phyloP scores from a whole-genome alignment of 345 rosid genomes.

The Eucalyptus paniculata region DNA sequence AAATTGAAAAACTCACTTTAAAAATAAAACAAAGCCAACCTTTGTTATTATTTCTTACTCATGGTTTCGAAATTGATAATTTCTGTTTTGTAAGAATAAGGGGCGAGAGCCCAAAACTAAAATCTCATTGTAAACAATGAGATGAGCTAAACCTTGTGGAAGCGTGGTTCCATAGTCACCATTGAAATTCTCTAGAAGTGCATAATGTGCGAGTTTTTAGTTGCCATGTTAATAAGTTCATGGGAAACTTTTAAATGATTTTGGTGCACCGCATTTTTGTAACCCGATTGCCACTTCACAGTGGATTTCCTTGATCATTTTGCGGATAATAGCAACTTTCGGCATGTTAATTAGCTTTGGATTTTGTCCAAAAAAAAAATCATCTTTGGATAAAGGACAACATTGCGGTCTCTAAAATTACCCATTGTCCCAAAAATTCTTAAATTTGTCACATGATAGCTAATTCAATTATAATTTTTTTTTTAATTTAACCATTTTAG shows the following conservation, averaged over 20 bases:
- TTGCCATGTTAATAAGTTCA: not conserved
- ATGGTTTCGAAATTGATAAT: not conserved
- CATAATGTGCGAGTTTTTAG: not conserved
- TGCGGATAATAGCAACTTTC: not conserved
- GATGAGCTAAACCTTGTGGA: not conserved
- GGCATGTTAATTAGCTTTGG: not conserved
- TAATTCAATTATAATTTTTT: not conserved
- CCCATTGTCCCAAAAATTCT: not conserved
- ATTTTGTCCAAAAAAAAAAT: not conserved
- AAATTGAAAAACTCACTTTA: not conserved
- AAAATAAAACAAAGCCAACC: not conserved
- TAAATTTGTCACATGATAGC: accelerated
- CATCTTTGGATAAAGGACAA: not conserved
- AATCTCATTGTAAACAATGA: not conserved
- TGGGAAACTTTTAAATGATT: not conserved
- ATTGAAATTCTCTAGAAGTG: not conserved
- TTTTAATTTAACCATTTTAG: not conserved
- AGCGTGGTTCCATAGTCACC: not conserved
- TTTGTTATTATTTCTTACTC: not conserved
- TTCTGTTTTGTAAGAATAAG: not conserved
- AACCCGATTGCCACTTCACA: not conserved
- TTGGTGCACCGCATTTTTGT: not conserved
- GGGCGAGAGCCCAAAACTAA: not conserved
- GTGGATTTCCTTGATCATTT: not conserved
- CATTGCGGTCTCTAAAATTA: not conserved